A percentile compares a stretch with the other conserved stretches of the same genome.
These are phyloP conservation scores for Lachnellula hyalina DNA, from an alignment of 2,329 filamentous ascomycete species.

Conservation along the genomic window DNA sequence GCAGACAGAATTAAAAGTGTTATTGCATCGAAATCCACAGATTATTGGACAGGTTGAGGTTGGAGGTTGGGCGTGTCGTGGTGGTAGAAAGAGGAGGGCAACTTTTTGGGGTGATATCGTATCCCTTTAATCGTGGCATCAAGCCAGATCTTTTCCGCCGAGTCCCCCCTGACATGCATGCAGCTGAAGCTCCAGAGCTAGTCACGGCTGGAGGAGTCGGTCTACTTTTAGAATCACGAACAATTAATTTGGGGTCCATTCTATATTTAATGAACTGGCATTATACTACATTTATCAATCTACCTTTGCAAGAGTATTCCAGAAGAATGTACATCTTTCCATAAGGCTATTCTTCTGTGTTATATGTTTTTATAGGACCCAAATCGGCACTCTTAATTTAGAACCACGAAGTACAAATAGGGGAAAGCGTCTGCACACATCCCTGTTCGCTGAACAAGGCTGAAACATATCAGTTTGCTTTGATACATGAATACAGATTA, in stretches of 20 bases:
- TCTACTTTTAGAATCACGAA: background rate
- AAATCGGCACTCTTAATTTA: conserved; percentile 8
- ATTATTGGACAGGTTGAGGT: conserved; percentile 9
- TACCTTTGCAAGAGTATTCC: too few species aligned
- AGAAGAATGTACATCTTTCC: too few species aligned
- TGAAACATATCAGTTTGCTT: conserved; percentile 4
- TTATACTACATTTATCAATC: too few species aligned
- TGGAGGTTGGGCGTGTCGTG: conserved; percentile 1
- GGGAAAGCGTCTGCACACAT: conserved; percentile 1
- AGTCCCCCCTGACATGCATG: background rate
- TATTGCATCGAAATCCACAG: conserved; percentile 23
- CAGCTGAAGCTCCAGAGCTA: background rate
- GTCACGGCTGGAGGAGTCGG: background rate
- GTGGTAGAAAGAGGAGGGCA: conserved; percentile 5
- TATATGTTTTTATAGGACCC: background rate
- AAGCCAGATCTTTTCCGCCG: conserved; percentile 21
- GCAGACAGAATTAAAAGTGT: conserved; percentile 23
- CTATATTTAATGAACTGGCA: too few species aligned
- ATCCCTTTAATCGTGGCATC: conserved; percentile 20
- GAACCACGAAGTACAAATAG: conserved; percentile 1
- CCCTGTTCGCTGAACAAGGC: conserved; percentile 2
- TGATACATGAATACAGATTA: too few species aligned
- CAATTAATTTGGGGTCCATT: background rate
- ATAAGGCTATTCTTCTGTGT: too few species aligned
- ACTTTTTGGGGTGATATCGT: conserved; percentile 3